Percentiles rank a stretch among this genome's conserved stretches.
These are phyloP conservation scores for Rhizophora apiculata DNA, from an alignment of 345 rosid species.

Conservation along the genomic window DNA sequence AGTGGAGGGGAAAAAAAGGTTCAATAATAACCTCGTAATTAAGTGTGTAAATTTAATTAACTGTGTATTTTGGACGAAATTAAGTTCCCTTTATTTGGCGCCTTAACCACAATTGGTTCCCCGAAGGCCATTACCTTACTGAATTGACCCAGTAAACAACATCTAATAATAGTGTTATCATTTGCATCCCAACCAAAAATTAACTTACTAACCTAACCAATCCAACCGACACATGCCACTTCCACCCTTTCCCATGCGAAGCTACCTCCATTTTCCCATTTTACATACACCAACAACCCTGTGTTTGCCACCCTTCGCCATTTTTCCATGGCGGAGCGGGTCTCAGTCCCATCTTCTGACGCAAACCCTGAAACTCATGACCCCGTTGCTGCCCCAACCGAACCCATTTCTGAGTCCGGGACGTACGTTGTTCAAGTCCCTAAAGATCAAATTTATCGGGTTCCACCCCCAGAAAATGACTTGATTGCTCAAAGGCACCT, in stretches of 20 bases:
- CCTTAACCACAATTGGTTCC: neutral
- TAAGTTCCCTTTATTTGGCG: neutral
- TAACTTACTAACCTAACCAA: neutral
- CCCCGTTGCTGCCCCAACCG: neutral
- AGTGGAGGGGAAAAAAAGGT: no score
- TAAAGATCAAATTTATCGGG: slow-evolving; percentile 54
- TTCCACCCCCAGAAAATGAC: slow-evolving; percentile 46
- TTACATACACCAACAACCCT: slow-evolving; percentile 1
- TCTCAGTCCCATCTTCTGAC: neutral
- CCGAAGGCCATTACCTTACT: neutral
- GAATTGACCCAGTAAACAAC: slow-evolving; percentile 12
- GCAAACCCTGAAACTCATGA: neutral
- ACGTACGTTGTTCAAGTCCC: slow-evolving; percentile 53
- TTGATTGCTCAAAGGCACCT: neutral
- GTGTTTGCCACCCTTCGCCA: slow-evolving; percentile 32
- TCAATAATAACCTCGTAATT: no score
- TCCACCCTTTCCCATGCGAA: slow-evolving; percentile 12
- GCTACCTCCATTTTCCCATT: neutral
- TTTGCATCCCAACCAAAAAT: neutral
- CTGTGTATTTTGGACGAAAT: no score
- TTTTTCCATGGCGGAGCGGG: slow-evolving; percentile 48
- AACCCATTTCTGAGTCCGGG: slow-evolving; percentile 22
- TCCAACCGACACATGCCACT: slow-evolving; percentile 10
- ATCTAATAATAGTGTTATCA: neutral
- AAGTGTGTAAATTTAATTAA: no score